phyloP scores from a whole-genome alignment of 2,329 filamentous ascomycete species.

The Hypoxylon rubiginosum region DNA sequence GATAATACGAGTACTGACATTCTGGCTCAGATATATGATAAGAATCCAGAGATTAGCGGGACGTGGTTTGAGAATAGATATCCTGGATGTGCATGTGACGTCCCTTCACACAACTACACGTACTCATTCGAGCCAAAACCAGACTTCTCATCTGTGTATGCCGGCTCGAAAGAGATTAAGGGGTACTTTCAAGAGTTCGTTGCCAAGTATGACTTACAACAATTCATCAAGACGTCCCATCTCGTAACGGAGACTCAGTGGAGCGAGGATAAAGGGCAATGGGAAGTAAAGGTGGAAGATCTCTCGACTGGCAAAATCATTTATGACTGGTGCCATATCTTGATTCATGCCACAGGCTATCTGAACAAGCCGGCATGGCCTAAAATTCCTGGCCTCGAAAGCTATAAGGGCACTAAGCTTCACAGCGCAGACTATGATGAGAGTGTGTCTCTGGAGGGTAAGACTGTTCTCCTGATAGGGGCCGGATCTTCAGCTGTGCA shows the following conservation, averaged over 20 bases:
- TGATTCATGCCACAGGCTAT: conserved; percentile 47
- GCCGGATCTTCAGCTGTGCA: conserved; percentile 58
- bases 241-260: conserved; percentile 52
- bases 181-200: conserved; percentile 59
- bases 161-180: conserved; percentile 58
- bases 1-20: background rate
- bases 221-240: conserved; percentile 51
- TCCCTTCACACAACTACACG: conserved; percentile 66
- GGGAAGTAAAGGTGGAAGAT: conserved; percentile 52
- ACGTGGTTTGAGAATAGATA: conserved; percentile 67
- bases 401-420: conserved; percentile 27
- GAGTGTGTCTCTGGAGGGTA: conserved; percentile 25
- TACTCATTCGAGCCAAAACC: conserved; percentile 63
- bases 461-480: conserved; percentile 29
- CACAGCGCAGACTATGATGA: conserved; percentile 39
- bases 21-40: conserved; percentile 58
- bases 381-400: conserved; percentile 25
- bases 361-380: conserved; percentile 41
- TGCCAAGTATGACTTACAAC: conserved; percentile 54
- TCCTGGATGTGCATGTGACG: conserved; percentile 62
- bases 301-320: conserved; percentile 47
- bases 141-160: conserved; percentile 59
- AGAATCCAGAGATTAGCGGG: conserved; percentile 61
- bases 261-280: conserved; percentile 53
- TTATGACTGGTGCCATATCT: conserved; percentile 60